A percentile compares a stretch with the other conserved stretches of the same genome.
These are phyloP conservation scores for Penicillium sp. DNA, from an alignment of 2,329 filamentous ascomycete genomes.

Conservation along the genomic window DNA sequence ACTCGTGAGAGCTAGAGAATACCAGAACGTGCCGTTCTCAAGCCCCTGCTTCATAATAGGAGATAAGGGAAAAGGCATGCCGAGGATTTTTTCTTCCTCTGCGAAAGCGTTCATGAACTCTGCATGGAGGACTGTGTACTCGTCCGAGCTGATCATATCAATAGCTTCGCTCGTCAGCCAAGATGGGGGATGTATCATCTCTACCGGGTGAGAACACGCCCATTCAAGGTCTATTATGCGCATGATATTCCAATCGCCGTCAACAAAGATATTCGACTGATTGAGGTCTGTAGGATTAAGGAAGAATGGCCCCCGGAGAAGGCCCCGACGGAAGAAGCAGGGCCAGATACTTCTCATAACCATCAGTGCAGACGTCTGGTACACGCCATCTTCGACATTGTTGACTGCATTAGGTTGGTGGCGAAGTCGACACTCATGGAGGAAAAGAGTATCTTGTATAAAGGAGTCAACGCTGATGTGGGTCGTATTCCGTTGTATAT, in stretches of 20 bases:
- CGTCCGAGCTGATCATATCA: slow-evolving; percentile 2
- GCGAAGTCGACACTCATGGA: slow-evolving; percentile 7
- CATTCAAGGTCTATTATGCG: slow-evolving; percentile 29
- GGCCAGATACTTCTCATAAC: slow-evolving; percentile 28
- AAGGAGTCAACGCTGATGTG: slow-evolving; percentile 8
- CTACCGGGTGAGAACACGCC: slow-evolving; percentile 25
- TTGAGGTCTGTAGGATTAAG: slow-evolving; percentile 42
- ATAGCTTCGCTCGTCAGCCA: slow-evolving; percentile 27
- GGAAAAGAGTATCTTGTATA: slow-evolving; percentile 1
- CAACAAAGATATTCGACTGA: slow-evolving; percentile 34
- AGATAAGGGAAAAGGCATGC: no score
- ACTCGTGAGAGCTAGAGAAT: slow-evolving; percentile 1
- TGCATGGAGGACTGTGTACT: background rate
- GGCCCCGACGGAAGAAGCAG: slow-evolving; percentile 30
- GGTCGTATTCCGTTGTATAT: slow-evolving; percentile 6
- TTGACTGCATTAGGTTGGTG: slow-evolving; percentile 27
- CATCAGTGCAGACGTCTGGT: slow-evolving; percentile 23
- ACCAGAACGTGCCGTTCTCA: slow-evolving; percentile 6
- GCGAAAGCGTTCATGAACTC: background rate
- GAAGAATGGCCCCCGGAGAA: slow-evolving; percentile 37
- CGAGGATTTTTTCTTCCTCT: background rate
- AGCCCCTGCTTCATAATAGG: background rate
- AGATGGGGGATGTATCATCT: slow-evolving; percentile 25
- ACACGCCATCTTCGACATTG: slow-evolving; percentile 7
- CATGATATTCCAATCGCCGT: slow-evolving; percentile 27